phyloP scores from a whole-genome alignment of 495 filamentous ascomycete genomes.

The Lepraria neglecta region DNA sequence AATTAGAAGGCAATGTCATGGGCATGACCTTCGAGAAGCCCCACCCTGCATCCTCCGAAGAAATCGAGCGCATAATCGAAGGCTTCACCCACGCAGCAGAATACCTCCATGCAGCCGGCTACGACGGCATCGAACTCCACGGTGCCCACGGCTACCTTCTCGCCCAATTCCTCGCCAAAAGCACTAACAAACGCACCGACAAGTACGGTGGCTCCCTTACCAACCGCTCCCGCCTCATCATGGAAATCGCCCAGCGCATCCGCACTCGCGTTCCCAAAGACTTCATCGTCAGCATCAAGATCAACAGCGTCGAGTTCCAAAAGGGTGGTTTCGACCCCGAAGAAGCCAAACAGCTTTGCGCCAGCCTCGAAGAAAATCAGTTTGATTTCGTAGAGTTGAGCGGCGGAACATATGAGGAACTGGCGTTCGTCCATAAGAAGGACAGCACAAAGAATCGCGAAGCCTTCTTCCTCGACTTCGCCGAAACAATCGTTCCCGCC shows the following conservation, averaged over 20 bases:
- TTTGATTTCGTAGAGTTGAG: constrained; percentile 63
- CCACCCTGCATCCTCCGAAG: constrained; percentile 42
- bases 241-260: constrained; percentile 48
- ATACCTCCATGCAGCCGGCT: constrained; percentile 52
- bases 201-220: constrained; percentile 54
- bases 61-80: constrained; percentile 45
- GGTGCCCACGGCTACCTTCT: constrained; percentile 62
- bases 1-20: constrained; percentile 41
- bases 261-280: constrained; percentile 33
- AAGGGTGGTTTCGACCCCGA: constrained; percentile 50
- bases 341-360: constrained; percentile 51
- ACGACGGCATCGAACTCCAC: constrained; percentile 54
- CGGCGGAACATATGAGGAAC: constrained; percentile 57
- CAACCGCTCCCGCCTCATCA: constrained; percentile 51
- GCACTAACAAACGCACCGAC: constrained; percentile 56
- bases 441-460: constrained; percentile 53
- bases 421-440: constrained; percentile 47
- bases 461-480: constrained; percentile 62
- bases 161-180: constrained; percentile 56
- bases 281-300: constrained; percentile 59
- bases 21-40: constrained; percentile 47
- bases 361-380: constrained; percentile 44
- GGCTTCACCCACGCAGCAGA: constrained; percentile 52
- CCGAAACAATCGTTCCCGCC: constrained; percentile 51
- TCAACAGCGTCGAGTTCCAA: constrained; percentile 66